Conservation (phyloP, 345 rosid genomes). For the Conringia planisiliqua region DNA sequence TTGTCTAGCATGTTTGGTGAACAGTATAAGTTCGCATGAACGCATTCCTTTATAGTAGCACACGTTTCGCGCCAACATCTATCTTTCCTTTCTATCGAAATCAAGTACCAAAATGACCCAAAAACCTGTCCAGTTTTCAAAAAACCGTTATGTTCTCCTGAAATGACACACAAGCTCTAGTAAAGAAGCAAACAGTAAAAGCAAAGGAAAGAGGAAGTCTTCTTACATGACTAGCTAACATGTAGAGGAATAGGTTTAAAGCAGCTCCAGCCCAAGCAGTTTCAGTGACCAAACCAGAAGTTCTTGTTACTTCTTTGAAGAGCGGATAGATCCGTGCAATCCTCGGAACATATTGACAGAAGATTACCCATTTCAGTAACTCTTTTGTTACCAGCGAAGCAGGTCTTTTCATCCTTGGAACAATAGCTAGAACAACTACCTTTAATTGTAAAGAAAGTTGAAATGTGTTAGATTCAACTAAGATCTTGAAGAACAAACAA, state of each 20-base stretch:
- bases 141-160: not conserved
- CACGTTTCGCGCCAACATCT: constrained; percentile 42
- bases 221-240: constrained; percentile 40
- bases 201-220: not conserved
- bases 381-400: constrained; percentile 33
- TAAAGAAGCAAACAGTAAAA: not conserved
- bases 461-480: not conserved
- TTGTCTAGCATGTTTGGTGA: not conserved
- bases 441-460: not conserved
- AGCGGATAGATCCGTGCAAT: constrained; percentile 32
- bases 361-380: constrained; percentile 34
- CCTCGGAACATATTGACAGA: constrained; percentile 39
- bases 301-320: constrained; percentile 36
- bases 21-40: not conserved
- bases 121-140: constrained; percentile 15
- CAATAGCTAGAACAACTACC: constrained; percentile 36
- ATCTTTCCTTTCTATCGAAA: constrained; percentile 39
- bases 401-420: constrained; percentile 16
- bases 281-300: constrained; percentile 38
- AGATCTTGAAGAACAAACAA: not conserved
- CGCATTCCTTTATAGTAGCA: not conserved
- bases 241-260: constrained; percentile 35
- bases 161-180: not conserved
- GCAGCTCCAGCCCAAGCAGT: constrained; percentile 46
- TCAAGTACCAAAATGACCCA: constrained; percentile 40